phyloP scores from a whole-genome alignment of 495 filamentous ascomycete genomes.

The Pyrenula aspistea region DNA sequence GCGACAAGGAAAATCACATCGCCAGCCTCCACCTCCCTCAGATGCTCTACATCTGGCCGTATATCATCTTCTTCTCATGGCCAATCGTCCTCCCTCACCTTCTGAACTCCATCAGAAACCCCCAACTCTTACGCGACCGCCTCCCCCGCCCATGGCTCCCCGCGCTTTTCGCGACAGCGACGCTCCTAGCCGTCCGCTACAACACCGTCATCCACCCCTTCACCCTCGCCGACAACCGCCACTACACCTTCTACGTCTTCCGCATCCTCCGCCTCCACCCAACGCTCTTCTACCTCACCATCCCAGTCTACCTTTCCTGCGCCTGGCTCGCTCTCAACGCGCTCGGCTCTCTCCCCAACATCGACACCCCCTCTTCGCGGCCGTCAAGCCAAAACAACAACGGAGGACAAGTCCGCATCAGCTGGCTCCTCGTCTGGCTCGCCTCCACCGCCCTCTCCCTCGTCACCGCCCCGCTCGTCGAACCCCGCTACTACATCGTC shows the following conservation, averaged over 20 bases:
- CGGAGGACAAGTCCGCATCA: constrained; percentile 20
- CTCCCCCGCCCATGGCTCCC: constrained; percentile 25
- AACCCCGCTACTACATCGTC: constrained; percentile 88
- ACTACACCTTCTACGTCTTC: constrained; percentile 96
- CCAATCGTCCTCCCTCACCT: constrained; percentile 51
- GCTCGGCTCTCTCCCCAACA: constrained; percentile 27
- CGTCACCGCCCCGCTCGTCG: constrained; percentile 80
- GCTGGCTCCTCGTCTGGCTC: constrained; percentile 59
- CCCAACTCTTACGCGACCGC: constrained; percentile 31
- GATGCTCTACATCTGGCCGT: constrained; percentile 90
- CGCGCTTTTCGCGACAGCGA: constrained; percentile 26
- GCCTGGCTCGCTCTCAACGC: constrained; percentile 48
- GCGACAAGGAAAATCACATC: constrained; percentile 88
- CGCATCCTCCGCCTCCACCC: constrained; percentile 63
- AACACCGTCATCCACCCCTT: constrained; percentile 96
- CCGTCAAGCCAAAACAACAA: constrained; percentile 7
- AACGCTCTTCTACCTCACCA: constrained; percentile 53
- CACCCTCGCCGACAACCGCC: constrained; percentile 89
- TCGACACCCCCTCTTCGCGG: constrained; percentile 6
- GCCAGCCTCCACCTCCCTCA: constrained; percentile 82
- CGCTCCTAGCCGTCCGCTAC: constrained; percentile 50
- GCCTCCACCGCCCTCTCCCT: constrained; percentile 62
- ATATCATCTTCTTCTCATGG: constrained; percentile 77
- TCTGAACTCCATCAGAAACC: constrained; percentile 24
- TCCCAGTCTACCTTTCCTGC: constrained; percentile 47